Base-by-base conservation (phyloP, 495 filamentous ascomycete genomes). In the Glonium stellatum region DNA sequence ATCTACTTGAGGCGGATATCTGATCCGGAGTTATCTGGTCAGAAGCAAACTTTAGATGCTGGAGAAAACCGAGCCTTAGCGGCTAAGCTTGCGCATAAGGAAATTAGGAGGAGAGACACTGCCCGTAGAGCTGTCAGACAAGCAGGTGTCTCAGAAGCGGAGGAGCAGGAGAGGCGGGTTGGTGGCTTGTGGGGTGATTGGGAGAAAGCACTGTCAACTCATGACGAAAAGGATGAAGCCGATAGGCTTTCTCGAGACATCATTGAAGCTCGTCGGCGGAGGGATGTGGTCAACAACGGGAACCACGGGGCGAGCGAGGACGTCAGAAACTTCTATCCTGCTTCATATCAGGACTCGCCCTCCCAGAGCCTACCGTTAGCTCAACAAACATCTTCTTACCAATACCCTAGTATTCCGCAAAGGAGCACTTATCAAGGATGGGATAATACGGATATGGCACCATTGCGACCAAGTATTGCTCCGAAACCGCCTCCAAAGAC, bases 61-160 rank as follows among this genome's bases (percentile, higher is more conserved):
- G 80, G 76, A 11, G 81, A 88, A 54, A 79, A 95, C 59, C 79
- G 81, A 57, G 84, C 90, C 35, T 78, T 96, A 39, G 90, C 90
- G 9, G 87, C 95, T 5, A 79, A 86, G 61, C 65, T 95, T 37
- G 89, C 89, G 0, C 82, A 84, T 55, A 84, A 79, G 19, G 89
- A 95, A 71, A 82, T 92, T 47, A 77, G 72, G 50, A 81, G 89
- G 51, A 77, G 90, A 61, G 84, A 85, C 56, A 80, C 79, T 8
- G 77, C 78, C 12, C 76, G 80, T 52, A 78, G 76, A 55, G 78
- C 80, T 5, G 79, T 77, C 11, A 76, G 82, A 8, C 74, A 80
- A 63, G 76, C 80, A 10, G 80, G 82, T 2, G 69, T 82, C 10
- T 73, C 76, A 0, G 75, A 76, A 15, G 81, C 82, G 15, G 83